A percentile compares a stretch with the other conserved stretches of the same genome.
Conservation (phyloP, 2,329 filamentous ascomycete genomes). For the Fusarium xylarioides region DNA sequence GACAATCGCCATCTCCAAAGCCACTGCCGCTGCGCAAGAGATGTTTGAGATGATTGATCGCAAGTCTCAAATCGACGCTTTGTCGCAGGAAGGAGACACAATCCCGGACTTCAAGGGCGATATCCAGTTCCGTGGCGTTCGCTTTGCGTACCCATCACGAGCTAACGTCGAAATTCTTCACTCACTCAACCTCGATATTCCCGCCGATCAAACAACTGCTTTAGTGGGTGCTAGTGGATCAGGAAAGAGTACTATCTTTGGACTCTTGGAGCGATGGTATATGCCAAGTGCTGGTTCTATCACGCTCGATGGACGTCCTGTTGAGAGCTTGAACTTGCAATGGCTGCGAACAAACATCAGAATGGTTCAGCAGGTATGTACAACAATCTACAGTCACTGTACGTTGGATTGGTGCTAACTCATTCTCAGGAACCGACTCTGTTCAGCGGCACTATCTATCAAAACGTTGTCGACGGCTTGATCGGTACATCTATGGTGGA, state of each 20-base stretch:
- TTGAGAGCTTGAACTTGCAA: constrained; percentile 57
- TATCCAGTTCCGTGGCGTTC: constrained; percentile 59
- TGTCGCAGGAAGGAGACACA: constrained; percentile 48
- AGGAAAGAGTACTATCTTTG: constrained; percentile 67
- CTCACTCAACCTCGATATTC: constrained; percentile 54
- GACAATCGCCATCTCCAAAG: constrained; percentile 55
- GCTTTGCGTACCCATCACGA: constrained; percentile 67
- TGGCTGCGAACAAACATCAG: constrained; percentile 64
- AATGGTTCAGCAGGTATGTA: constrained; percentile 56
- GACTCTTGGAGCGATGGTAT: constrained; percentile 69
- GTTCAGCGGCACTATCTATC: constrained; percentile 61
- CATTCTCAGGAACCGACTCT: constrained; percentile 58
- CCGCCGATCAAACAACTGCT: constrained; percentile 59
- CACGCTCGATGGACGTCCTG: constrained; percentile 53
- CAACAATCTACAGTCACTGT: accelerated
- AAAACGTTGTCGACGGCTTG: constrained; percentile 62
- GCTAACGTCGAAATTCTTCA: constrained; percentile 58
- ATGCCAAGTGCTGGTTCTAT: constrained; percentile 57
- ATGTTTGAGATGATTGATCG: constrained; percentile 60
- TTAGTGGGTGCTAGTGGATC: constrained; percentile 67
- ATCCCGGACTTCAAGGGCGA: constrained; percentile 50
- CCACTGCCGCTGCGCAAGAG: constrained; percentile 56
- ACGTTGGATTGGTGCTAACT: not conserved
- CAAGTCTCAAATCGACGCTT: constrained; percentile 54
- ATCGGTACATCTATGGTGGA: constrained; percentile 49